Percentiles rank a stretch among this genome's conserved stretches.
Conservation (phyloP, 1,139 yeast genomes). For the Suzukiozyma palmioleophila region DNA sequence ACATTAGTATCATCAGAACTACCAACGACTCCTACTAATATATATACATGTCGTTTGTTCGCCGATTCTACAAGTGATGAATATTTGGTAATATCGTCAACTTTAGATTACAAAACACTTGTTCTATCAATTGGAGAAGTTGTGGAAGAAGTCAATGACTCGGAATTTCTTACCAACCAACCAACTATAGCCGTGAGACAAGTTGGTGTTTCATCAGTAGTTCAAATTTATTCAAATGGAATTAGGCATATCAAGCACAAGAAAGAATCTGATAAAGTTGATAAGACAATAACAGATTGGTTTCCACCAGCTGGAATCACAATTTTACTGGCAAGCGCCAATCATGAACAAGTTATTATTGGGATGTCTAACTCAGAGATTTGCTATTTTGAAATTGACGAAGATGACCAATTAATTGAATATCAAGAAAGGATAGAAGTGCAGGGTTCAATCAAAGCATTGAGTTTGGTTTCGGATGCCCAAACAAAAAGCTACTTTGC, state of each 20-base stretch:
- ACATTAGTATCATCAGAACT: constrained; percentile 69
- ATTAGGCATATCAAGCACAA: constrained; percentile 54
- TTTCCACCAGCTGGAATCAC: constrained; percentile 75
- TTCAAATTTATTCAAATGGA: constrained; percentile 75
- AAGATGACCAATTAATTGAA: constrained; percentile 62
- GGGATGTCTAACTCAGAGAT: constrained; percentile 71
- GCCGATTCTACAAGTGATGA: constrained; percentile 49
- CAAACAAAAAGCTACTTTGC: constrained; percentile 51
- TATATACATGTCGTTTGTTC: constrained; percentile 55
- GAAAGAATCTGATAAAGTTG: constrained; percentile 11
- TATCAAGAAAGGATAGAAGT: constrained; percentile 61
- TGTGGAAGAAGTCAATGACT: constrained; percentile 70
- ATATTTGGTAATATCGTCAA: constrained; percentile 64
- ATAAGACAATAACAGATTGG: constrained; percentile 59
- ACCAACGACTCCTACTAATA: constrained; percentile 55
- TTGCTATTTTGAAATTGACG: constrained; percentile 78
- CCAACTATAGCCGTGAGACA: constrained; percentile 69
- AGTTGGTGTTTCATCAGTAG: constrained; percentile 58
- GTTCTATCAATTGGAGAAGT: constrained; percentile 76
- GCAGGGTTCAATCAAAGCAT: constrained; percentile 45
- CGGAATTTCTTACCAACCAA: constrained; percentile 52
- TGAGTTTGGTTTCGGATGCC: constrained; percentile 44
- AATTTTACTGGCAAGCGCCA: constrained; percentile 56
- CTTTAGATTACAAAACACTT: constrained; percentile 54
- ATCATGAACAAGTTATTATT: constrained; percentile 63